Evolutionary conservation across 352 stramenopile species (phyloP), one percentile per base, ranked within the genome.

Genomic region (Pythium dissimile): DNA sequence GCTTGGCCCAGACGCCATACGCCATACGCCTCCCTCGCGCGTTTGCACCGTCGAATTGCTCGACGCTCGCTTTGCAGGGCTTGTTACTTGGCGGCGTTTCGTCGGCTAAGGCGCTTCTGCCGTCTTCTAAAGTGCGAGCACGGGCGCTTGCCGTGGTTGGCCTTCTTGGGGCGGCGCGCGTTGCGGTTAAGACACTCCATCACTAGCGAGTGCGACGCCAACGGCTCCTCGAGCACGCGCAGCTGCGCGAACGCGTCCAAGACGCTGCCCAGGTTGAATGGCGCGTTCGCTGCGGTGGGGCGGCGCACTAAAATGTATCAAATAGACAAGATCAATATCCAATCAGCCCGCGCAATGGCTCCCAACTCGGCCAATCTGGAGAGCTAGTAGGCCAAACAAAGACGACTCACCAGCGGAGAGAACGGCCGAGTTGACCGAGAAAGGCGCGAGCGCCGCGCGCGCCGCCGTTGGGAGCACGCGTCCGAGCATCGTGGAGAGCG

Each of bases 141-240:
- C 46, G 84, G 84, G 26, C 84, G 84, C 63, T 94, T 94, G 74
- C 84, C 84, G 69, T 92, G 84, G 77, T 94, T 94, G 49, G 84
- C 84, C 80, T 93, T 93, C 72, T 89, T 93, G 21, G 84, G 84
- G 26, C 82, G 78, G 49, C 84, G 80, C 52, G 84, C 82, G 62
- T 93, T 93, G 60, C 84, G 72, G 65, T 90, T 90, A 34, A 93
- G 66, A 54, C 89, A 73, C 59, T 93, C 77, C 80, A 93, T 93
- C 49, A 69, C 54, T 32, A 76, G 71, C 24, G 68, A 56, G 32
- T 83, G 70, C 50, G 60, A 62, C 12, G n/a, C n/a, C 44, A 70
- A 26, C 38, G 72, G 67, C 44, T 76, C 64, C 38, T 88, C 76
- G 27, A 84, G 59, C 51, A 77, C 59, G 46, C 75, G 76, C 50